Conservation (phyloP, 1,284 basidiomycete genomes). For the Exobasidium rhododendri region DNA sequence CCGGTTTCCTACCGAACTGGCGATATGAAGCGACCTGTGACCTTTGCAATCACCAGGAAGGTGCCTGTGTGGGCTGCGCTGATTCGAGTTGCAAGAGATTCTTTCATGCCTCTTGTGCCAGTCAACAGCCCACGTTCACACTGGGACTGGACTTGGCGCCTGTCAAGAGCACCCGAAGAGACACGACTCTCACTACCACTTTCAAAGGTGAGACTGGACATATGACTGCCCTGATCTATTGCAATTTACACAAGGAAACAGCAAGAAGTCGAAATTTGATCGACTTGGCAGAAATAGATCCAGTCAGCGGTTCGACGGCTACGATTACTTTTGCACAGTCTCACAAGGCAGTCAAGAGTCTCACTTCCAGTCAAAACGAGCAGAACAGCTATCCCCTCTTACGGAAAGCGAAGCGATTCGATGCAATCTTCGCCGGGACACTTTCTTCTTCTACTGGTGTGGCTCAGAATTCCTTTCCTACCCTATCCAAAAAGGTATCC, state of each 20-base stretch:
- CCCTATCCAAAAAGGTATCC: background rate
- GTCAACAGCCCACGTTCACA: conserved; percentile 65
- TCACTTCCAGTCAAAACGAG: background rate
- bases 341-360: background rate
- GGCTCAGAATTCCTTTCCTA: background rate
- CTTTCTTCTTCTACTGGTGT: too few relatives aligned
- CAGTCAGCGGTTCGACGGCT: conserved; percentile 65
- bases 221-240: conserved; percentile 76
- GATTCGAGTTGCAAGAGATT: conserved; percentile 67
- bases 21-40: conserved; percentile 39
- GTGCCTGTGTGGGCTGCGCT: conserved; percentile 76
- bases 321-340: background rate
- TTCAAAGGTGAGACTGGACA: conserved; percentile 82
- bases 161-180: conserved; percentile 58
- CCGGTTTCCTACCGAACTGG: conserved; percentile 66
- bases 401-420: conserved; percentile 5
- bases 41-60: conserved; percentile 65
- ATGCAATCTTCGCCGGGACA: conserved; percentile 5
- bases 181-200: conserved; percentile 64
- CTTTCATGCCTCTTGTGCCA: conserved; percentile 87
- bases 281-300: conserved; percentile 76
- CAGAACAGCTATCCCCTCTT: conserved; percentile 1
- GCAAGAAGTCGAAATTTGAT: conserved; percentile 66
- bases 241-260: conserved; percentile 70
- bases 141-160: conserved; percentile 87